These are phyloP conservation scores for Populus tremula DNA, from an alignment of 345 rosid genomes.

Conservation along the genomic window DNA sequence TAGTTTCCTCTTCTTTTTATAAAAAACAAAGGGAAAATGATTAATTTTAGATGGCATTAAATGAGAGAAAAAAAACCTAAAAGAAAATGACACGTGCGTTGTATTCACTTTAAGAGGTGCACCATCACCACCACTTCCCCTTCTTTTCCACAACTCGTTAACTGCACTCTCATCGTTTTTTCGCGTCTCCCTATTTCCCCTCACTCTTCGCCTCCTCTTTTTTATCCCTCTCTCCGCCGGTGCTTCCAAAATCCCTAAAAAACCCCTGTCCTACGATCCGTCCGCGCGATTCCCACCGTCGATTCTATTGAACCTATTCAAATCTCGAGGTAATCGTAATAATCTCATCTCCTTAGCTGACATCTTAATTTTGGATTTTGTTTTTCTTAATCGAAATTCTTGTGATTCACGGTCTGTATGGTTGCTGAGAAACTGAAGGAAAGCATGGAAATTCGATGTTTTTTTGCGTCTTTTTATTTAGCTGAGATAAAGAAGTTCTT, in stretches of 20 bases:
- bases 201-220: constrained; percentile 1
- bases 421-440: neutral
- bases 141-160: constrained; percentile 3
- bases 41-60: neutral
- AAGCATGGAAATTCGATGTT: neutral
- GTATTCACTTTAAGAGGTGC: constrained; percentile 11
- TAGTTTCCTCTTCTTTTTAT: neutral
- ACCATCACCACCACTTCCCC: neutral
- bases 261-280: neutral
- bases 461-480: neutral
- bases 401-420: neutral
- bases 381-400: neutral
- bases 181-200: neutral
- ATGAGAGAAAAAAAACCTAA: neutral
- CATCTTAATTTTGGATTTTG: neutral
- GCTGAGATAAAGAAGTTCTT: neutral
- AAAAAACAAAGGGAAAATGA: neutral
- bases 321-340: neutral
- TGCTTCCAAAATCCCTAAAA: neutral
- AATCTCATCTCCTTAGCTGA: neutral
- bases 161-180: neutral
- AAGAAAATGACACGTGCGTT: neutral
- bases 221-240: constrained; percentile 1
- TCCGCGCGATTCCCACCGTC: neutral
- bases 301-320: neutral